These are phyloP conservation scores for Leccinum boreale DNA, from an alignment of 768 basidiomycete genomes.

Conservation along the genomic window DNA sequence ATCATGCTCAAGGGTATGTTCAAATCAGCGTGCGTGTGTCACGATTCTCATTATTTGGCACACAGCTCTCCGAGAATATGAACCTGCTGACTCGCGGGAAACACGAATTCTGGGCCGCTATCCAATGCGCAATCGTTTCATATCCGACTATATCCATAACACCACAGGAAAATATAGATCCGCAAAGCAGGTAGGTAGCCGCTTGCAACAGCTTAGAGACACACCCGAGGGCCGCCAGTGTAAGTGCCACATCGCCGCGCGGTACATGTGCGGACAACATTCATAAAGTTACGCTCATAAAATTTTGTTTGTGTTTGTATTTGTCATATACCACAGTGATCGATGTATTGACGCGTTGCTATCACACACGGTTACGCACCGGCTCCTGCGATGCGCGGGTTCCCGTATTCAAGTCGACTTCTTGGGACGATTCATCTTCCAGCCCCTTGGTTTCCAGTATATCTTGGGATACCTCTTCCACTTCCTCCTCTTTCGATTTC, in stretches of 20 bases:
- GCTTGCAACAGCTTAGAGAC: slow-evolving; percentile 74
- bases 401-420: slow-evolving; percentile 13
- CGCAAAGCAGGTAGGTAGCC: slow-evolving; percentile 78
- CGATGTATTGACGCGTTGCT: slow-evolving; percentile 34
- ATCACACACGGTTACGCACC: slow-evolving; percentile 26
- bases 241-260: slow-evolving; percentile 38
- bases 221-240: slow-evolving; percentile 68
- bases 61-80: slow-evolving; percentile 67
- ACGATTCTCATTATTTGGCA: slow-evolving; percentile 17
- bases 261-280: slow-evolving; percentile 25
- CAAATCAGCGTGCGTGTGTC: slow-evolving; percentile 7
- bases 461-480: slow-evolving; percentile 25
- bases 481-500: slow-evolving; percentile 18
- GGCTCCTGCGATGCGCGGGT: slow-evolving; percentile 19
- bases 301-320: slow-evolving; percentile 28
- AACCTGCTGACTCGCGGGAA: slow-evolving; percentile 69
- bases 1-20: slow-evolving; percentile 67
- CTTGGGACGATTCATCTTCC: slow-evolving; percentile 9
- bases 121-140: slow-evolving; percentile 77
- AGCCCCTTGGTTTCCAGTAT: slow-evolving; percentile 22
- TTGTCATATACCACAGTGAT: slow-evolving; percentile 32
- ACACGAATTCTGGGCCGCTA: slow-evolving; percentile 71
- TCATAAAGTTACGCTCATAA: slow-evolving; percentile 15
- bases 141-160: slow-evolving; percentile 70
- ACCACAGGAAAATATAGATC: slow-evolving; percentile 69